Evolutionary conservation across 371 early-diverging fungal species (phyloP).

Genomic region (Rhizopus sp.): DNA sequence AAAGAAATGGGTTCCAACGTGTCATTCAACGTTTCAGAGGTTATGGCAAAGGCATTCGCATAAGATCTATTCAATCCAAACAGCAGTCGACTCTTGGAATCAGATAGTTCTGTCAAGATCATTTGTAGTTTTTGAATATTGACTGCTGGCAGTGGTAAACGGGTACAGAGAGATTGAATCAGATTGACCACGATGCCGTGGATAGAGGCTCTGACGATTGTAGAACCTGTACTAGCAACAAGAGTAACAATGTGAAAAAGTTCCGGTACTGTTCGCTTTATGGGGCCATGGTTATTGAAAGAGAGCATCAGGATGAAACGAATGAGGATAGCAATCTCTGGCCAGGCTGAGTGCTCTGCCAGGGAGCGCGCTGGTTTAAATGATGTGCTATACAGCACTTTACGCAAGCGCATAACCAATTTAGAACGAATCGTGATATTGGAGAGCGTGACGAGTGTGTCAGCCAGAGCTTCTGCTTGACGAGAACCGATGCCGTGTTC

Average conservation of each 20-base stretch:
- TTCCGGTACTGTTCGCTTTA: conserved; percentile 77
- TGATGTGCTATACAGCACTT: conserved; percentile 66
- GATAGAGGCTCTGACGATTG: conserved; percentile 77
- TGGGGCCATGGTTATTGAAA: conserved; percentile 74
- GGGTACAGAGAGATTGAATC: conserved; percentile 81
- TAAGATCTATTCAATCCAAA: conserved; percentile 74
- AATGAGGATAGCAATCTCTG: conserved; percentile 79
- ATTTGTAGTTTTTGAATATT: conserved; percentile 55
- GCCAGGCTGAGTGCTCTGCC: conserved; percentile 81
- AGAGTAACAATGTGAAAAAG: conserved; percentile 78
- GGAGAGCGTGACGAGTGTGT: conserved; percentile 80
- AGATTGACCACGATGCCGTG: conserved; percentile 89
- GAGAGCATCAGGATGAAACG: conserved; percentile 85
- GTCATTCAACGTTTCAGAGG: conserved; percentile 62
- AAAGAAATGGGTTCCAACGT: conserved; percentile 66
- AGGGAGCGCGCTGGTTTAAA: conserved; percentile 66
- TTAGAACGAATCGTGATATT: conserved; percentile 75
- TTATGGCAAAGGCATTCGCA: conserved; percentile 67
- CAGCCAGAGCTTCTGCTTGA: conserved; percentile 81
- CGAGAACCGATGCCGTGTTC: conserved; percentile 76
- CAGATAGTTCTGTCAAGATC: conserved; percentile 65
- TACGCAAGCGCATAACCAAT: conserved; percentile 71
- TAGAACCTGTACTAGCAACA: conserved; percentile 78
- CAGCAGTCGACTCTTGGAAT: conserved; percentile 69
- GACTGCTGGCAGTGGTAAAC: conserved; percentile 56